A percentile compares a stretch with the other conserved stretches of the same genome.
Evolutionary conservation across 2,329 filamentous ascomycete genomes (phyloP).

Genomic region (Aspergillus sp.): DNA sequence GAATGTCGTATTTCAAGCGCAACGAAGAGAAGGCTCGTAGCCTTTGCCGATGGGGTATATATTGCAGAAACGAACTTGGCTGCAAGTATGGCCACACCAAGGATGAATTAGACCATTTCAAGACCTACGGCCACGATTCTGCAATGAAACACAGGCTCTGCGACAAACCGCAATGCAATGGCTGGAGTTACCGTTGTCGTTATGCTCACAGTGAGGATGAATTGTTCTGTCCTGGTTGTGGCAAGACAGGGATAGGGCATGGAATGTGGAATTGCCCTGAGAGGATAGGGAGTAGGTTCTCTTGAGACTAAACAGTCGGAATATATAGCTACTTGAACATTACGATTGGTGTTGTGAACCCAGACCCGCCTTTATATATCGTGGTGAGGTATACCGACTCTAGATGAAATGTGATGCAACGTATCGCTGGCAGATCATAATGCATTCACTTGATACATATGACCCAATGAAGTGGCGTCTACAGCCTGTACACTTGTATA

Average conservation of each 20-base stretch:
- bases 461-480: no score
- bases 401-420: no score
- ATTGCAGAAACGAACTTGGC: neutral
- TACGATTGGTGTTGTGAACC: no score
- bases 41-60: neutral
- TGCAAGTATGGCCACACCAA: neutral
- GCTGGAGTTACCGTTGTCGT: neutral
- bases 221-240: neutral
- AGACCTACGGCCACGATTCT: neutral
- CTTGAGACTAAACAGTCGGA: no score
- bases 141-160: neutral
- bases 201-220: neutral
- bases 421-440: no score
- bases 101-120: neutral
- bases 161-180: neutral
- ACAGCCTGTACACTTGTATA: no score
- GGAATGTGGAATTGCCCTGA: neutral
- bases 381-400: no score
- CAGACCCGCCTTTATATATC: no score
- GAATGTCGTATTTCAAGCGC: neutral
- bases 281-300: no score
- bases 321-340: no score
- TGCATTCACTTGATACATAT: no score
- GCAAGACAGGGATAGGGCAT: neutral
- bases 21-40: neutral